Evolutionary conservation across 2,329 filamentous ascomycete species (phyloP), one percentile per base, ranked within the genome.

Genomic region (Pyrenophora seminiperda): DNA sequence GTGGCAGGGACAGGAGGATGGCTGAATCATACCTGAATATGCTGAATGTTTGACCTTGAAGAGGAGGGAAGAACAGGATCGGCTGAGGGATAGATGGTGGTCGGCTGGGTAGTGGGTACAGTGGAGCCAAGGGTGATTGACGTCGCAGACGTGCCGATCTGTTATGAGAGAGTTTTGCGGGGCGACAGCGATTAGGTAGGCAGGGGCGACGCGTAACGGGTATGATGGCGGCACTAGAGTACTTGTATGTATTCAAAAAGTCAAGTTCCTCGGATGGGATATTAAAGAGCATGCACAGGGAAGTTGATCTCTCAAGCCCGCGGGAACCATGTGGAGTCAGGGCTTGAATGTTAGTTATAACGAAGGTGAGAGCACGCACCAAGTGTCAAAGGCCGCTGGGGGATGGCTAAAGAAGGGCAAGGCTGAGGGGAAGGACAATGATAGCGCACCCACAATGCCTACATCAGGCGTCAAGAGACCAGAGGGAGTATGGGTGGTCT

Each of bases 351-450:
- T 63, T 51, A 62, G 60, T 63, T 65, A 61, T 59, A 61, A 52
- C 51, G 47, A 59, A 54, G 48, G 58, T 49, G 49, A 45, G 56
- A 63, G 68, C 69, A 73, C 70, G 66, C 57, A 70, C 68, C 68
- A 70, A 32, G 63, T 59, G 65, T 65, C 56, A 59, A 57, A 63
- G 41, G 49, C 56, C 55, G 59, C 55, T 45, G 56, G 47, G 47
- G 29, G 49, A 53, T 44, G 14, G 55, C 57, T 56, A 65, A 62
- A 56, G 56, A 59, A 59, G 53, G 56, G 54, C 58, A 59, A 67
- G 61, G 63, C 60, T 65, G 61, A 65, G 64, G 50, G 62, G 52
- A 60, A 58, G 61, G 20, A 22, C 20, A 7, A 59, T 59, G 61
- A 63, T 53, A 62, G 58, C 62, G 63, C 54, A 53, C 50, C 55